Evolutionary conservation across 805 yeast genomes (phyloP).

Genomic region (Candida hungchunana): DNA sequence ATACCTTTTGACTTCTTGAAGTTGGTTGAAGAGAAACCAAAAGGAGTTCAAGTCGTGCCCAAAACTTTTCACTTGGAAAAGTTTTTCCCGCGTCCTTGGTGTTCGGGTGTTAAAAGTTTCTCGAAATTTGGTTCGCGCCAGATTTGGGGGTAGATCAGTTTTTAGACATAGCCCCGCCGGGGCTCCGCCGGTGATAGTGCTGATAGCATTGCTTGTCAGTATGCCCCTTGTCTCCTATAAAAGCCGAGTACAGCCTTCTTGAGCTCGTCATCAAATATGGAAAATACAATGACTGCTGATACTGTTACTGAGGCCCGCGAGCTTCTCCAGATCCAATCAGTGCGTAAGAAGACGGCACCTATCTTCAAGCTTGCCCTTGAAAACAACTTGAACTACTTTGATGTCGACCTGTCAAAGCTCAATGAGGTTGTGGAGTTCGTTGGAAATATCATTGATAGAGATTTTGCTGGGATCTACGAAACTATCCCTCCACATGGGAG

Average conservation of each 20-base stretch:
- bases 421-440: slow-evolving; percentile 43
- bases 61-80: slow-evolving; percentile 12
- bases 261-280: too few species aligned
- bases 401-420: slow-evolving; percentile 40
- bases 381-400: slow-evolving; percentile 38
- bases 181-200: neutral
- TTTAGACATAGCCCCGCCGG: too few species aligned
- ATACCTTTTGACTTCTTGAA: slow-evolving; percentile 37
- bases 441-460: slow-evolving; percentile 35
- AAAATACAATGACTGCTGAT: slow-evolving; percentile 8
- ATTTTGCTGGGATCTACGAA: slow-evolving; percentile 40
- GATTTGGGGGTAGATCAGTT: neutral
- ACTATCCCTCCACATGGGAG: slow-evolving; percentile 64
- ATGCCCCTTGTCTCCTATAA: too few species aligned
- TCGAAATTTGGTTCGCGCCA: slow-evolving; percentile 1
- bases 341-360: slow-evolving; percentile 45
- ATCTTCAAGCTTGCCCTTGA: slow-evolving; percentile 38
- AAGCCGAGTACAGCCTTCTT: too few species aligned
- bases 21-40: slow-evolving; percentile 20
- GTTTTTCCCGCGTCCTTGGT: slow-evolving; percentile 22
- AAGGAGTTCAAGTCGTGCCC: neutral
- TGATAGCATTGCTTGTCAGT: too few species aligned
- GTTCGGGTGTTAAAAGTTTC: slow-evolving; percentile 19
- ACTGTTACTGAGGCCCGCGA: slow-evolving; percentile 22
- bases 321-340: slow-evolving; percentile 48